phyloP scores from a whole-genome alignment of 2,329 filamentous ascomycete genomes.

The Exophiala xenobiotica region DNA sequence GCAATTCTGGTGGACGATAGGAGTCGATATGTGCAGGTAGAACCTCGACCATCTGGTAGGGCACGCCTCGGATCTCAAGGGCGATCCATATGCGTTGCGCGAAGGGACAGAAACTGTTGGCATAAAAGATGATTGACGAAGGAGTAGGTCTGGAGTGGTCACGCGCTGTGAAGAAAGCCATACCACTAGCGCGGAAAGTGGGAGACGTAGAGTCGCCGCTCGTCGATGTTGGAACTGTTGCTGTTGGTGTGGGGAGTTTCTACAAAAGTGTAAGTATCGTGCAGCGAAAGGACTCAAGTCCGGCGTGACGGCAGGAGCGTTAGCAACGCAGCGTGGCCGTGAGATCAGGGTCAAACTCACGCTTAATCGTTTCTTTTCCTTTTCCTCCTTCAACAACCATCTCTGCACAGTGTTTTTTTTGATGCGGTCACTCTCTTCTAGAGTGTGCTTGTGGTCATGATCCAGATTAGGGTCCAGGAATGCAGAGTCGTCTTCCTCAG shows the following conservation, averaged over 20 bases:
- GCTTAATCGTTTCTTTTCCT: conserved; percentile 59
- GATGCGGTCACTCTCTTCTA: conserved; percentile 73
- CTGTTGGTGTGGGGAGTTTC: conserved; percentile 12
- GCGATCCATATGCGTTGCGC: conserved; percentile 89
- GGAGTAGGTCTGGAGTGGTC: conserved; percentile 68
- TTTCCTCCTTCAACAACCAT: conserved; percentile 62
- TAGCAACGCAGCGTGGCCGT: neutral
- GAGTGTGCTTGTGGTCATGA: conserved; percentile 67
- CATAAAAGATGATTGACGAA: conserved; percentile 67
- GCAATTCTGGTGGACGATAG: conserved; percentile 69
- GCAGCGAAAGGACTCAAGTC: neutral
- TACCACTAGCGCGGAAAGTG: conserved; percentile 47
- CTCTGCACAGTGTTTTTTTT: conserved; percentile 78
- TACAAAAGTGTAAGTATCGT: conserved; percentile 1
- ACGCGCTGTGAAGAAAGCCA: conserved; percentile 66
- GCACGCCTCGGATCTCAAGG: conserved; percentile 72
- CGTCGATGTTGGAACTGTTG: conserved; percentile 9
- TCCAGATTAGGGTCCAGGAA: conserved; percentile 50
- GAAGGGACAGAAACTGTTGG: conserved; percentile 83
- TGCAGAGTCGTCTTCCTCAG: conserved; percentile 54
- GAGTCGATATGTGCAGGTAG: conserved; percentile 53
- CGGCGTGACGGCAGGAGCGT: neutral
- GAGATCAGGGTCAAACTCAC: conserved; percentile 13
- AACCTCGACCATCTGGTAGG: conserved; percentile 84
- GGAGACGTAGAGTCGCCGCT: conserved; percentile 14